These are phyloP conservation scores for Trichoderma oligosporum DNA, from an alignment of 2,329 filamentous ascomycete genomes.

Conservation along the genomic window DNA sequence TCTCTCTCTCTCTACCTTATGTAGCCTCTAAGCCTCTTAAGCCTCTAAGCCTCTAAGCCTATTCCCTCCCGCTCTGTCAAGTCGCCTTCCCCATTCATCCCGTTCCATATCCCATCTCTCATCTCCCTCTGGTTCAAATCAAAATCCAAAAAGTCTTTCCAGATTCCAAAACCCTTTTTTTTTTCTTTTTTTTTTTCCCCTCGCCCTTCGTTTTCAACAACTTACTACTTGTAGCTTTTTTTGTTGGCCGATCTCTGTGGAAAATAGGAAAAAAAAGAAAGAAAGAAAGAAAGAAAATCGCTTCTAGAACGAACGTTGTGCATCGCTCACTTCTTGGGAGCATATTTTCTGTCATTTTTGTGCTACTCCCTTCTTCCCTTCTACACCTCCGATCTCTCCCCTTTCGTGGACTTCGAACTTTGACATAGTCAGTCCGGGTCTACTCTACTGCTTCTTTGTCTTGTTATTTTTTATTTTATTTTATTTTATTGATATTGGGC, in stretches of 20 bases:
- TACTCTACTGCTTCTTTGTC: not conserved
- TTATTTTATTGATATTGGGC: no score
- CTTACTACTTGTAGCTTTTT: no score
- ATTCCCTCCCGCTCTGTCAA: not conserved
- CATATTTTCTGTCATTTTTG: not conserved
- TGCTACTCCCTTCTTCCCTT: not conserved
- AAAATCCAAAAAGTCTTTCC: not conserved
- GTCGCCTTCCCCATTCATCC: slow-evolving; percentile 3
- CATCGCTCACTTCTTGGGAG: not conserved
- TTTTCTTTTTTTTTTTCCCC: not conserved
- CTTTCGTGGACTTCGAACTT: not conserved
- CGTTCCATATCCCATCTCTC: not conserved
- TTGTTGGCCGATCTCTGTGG: not conserved
- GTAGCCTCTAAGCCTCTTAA: not conserved
- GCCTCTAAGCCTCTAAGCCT: not conserved
- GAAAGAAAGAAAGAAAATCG: not conserved
- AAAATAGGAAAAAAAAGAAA: no score
- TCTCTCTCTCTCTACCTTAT: not conserved
- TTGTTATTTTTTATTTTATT: no score
- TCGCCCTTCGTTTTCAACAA: not conserved
- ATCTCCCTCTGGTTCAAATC: not conserved
- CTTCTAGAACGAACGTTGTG: not conserved
- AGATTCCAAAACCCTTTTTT: not conserved
- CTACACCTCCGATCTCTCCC: not conserved
- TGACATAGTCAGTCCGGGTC: not conserved